Conservation (phyloP, 192 early-diverging fungal genomes). For the Powellomyces hirtus region DNA sequence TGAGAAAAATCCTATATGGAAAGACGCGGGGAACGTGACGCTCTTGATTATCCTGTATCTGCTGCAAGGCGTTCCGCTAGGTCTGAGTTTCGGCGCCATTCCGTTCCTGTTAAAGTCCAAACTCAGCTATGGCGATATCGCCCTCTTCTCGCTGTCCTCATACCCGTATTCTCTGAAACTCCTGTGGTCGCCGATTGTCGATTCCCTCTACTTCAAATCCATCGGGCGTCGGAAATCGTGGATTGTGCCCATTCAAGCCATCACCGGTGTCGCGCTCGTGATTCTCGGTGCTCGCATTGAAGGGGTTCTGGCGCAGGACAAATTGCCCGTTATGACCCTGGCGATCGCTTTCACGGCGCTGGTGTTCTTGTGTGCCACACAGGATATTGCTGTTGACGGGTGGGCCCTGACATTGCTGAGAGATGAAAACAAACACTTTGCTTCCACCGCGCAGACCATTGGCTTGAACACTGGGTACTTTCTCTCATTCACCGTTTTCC, state of each 20-base stretch:
- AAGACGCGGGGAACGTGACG: conserved; percentile 46
- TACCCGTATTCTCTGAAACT: conserved; percentile 99
- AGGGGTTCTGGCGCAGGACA: conserved; percentile 56
- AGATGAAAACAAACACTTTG: conserved; percentile 71
- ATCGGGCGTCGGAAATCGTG: conserved; percentile 94
- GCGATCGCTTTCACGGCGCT: conserved; percentile 77
- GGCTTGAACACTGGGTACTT: conserved; percentile 94
- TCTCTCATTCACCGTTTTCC: conserved; percentile 92
- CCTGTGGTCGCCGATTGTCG: conserved; percentile 97
- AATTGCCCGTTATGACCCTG: conserved; percentile 64
- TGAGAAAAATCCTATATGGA: conserved; percentile 22
- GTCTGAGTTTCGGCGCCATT: conserved; percentile 84
- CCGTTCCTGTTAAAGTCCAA: conserved; percentile 94
- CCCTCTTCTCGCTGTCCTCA: conserved; percentile 87
- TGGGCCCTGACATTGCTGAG: conserved; percentile 93
- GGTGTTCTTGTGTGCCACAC: conserved; percentile 94
- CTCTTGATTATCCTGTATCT: conserved; percentile 66
- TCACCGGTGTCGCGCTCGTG: conserved; percentile 75
- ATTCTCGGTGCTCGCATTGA: conserved; percentile 81
- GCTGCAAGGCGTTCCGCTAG: conserved; percentile 94
- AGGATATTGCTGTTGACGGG: conserved; percentile 74
- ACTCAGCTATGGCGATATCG: conserved; percentile 88
- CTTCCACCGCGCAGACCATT: conserved; percentile 78
- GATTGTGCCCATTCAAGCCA: conserved; percentile 97
- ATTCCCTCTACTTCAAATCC: conserved; percentile 76